Evolutionary conservation across 225 moss, liverwort and hornwort genomes (phyloP).

Genomic region (Polytrichum commune): DNA sequence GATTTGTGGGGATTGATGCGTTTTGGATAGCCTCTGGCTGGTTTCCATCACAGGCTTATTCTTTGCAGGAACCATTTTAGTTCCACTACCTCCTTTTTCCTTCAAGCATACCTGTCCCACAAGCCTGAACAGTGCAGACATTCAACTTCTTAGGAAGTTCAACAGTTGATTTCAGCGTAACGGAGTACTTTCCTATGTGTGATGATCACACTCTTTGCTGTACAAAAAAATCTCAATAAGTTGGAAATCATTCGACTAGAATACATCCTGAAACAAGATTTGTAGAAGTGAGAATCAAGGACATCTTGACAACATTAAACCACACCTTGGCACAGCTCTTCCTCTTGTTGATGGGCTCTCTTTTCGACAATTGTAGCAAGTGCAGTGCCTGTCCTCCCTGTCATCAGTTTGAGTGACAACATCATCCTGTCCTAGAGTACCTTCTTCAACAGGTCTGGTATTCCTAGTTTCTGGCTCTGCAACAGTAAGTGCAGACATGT

Average conservation of each 20-base stretch:
- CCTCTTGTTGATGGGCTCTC: slow-evolving; percentile 50
- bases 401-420: slow-evolving; percentile 29
- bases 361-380: slow-evolving; percentile 57
- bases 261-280: neutral
- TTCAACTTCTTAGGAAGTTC: no score
- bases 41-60: slow-evolving; percentile 18
- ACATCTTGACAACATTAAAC: slow-evolving; percentile 12
- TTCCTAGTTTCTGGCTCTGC: slow-evolving; percentile 22
- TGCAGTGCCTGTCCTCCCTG: slow-evolving; percentile 48
- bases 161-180: no score
- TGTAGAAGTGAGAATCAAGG: neutral
- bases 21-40: slow-evolving; percentile 15
- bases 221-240: no score
- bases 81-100: slow-evolving; percentile 40
- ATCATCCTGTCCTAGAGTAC: slow-evolving; percentile 22
- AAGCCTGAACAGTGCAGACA: slow-evolving; percentile 33
- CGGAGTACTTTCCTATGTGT: no score
- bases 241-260: no score
- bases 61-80: slow-evolving; percentile 36
- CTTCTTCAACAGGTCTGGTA: slow-evolving; percentile 7
- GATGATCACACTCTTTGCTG: no score
- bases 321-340: slow-evolving; percentile 73
- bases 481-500: slow-evolving; percentile 1
- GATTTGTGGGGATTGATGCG: slow-evolving; percentile 25
- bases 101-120: slow-evolving; percentile 52